These are phyloP conservation scores for Phoma sp. DNA, from an alignment of 2,329 filamentous ascomycete species.

Conservation along the genomic window DNA sequence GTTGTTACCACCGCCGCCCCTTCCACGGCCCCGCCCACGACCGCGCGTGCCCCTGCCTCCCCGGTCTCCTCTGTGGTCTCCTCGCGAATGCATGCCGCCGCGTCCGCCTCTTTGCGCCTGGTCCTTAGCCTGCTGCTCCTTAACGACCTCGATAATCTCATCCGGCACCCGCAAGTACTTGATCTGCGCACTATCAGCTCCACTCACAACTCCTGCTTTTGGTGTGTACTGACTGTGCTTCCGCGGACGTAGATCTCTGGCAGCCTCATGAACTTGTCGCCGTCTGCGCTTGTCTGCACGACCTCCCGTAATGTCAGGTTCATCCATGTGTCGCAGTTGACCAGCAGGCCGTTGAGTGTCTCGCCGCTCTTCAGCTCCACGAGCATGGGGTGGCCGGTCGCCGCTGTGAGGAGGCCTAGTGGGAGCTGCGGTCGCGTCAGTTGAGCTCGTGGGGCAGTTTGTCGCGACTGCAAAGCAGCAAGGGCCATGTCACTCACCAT, in stretches of 20 bases:
- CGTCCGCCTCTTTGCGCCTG: conserved; percentile 66
- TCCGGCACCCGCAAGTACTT: conserved; percentile 97
- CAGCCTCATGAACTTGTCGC: conserved; percentile 89
- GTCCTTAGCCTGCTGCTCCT: conserved; percentile 85
- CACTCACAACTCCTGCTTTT: background rate
- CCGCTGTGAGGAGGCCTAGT: conserved; percentile 85
- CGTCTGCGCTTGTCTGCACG: conserved; percentile 93
- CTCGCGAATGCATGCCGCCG: conserved; percentile 64
- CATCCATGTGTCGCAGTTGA: conserved; percentile 99
- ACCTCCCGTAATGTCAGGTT: conserved; percentile 97
- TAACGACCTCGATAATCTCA: conserved; percentile 92
- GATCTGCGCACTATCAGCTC: conserved; percentile 66
- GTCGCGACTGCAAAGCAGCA: background rate
- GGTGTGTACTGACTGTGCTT: conserved; percentile 79
- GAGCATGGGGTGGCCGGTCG: conserved; percentile 96
- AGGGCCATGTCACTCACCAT: conserved; percentile 33
- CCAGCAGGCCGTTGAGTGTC: conserved; percentile 93
- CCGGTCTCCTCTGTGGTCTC: conserved; percentile 59
- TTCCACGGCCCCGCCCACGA: conserved; percentile 58
- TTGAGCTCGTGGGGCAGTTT: conserved; percentile 6
- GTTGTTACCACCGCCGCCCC: conserved; percentile 57
- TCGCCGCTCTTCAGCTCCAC: conserved; percentile 98
- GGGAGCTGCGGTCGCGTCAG: conserved; percentile 57
- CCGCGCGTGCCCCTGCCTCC: conserved; percentile 62
- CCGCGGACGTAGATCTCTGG: conserved; percentile 96